Evolutionary conservation across 2,329 filamentous ascomycete genomes (phyloP), one percentile per base, ranked within the genome.

Genomic region (Alternaria sp.): DNA sequence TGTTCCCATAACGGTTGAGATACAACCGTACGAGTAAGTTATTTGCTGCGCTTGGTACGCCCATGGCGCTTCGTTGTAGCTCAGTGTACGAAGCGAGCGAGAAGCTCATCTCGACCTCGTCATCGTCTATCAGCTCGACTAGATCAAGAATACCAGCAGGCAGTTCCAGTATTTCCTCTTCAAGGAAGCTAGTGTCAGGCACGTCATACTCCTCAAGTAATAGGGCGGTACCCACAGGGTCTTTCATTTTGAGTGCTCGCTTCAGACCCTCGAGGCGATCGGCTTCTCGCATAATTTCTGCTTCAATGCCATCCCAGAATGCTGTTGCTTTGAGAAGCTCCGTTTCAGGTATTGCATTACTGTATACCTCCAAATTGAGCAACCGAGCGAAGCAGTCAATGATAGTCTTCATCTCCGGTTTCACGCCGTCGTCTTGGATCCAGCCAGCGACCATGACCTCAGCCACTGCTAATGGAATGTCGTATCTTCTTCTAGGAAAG

Each of bases 71-170:
- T n/a, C 71, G 65, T 46, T 77, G 67, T 3, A 78, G 54, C 1
- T 68, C 62, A 1, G 69, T 74, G 9, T 70, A 60, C 1, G 59
- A 25, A 14, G 53, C 57, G 12, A 78, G 50, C 5, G 70, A 65
- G 32, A 78, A 75, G 34, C 63, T 72, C 4, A 78, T 66, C 54
- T 77, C 76, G 2, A 75, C 59, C 53, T 74, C 68, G 18, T 64
- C 62, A 3, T 72, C 64, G 12, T 60, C 60, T 16, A 65, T 59
- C 28, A 60, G 70, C 41, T 78, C 74, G 4, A 77, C 67, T 5
- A 68, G 57, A 43, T 74, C 61, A 5, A 67, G 56, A 7, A 76
- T 44, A 4, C 59, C 67, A 11, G 62, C 16, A 5, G 74, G 74
- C 2, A 78, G 59, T 5, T 38, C 36, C 3, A 59, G 48, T 5